phyloP scores from a whole-genome alignment of 306 rosid species.

The Cyamopsis tetragonoloba region DNA sequence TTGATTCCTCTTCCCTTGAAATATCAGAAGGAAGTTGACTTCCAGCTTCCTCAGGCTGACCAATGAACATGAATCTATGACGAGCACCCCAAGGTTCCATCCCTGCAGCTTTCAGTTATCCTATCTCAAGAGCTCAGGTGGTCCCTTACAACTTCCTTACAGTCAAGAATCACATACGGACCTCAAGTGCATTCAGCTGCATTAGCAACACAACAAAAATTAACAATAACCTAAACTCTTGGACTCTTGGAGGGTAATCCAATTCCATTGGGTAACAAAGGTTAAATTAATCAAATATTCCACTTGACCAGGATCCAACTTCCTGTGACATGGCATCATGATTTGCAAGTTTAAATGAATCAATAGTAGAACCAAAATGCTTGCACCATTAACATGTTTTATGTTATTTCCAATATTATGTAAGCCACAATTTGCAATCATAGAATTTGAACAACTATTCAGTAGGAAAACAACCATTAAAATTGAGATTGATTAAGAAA shows the following conservation, averaged over 20 bases:
- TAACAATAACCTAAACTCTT: constrained; percentile 1
- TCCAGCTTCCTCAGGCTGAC: constrained; percentile 25
- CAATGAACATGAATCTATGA: constrained; percentile 22
- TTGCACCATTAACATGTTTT: neutral
- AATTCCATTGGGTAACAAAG: neutral
- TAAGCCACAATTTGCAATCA: neutral
- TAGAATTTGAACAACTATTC: neutral
- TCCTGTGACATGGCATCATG: neutral
- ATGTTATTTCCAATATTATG: neutral
- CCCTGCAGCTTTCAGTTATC: constrained; percentile 8
- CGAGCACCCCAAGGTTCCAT: constrained; percentile 51
- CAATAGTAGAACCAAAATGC: neutral
- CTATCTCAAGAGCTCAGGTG: neutral
- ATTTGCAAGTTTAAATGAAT: neutral
- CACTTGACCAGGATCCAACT: neutral
- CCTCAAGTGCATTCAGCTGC: constrained; percentile 1
- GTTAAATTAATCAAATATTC: neutral
- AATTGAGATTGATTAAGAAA: neutral
- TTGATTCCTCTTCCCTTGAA: constrained; percentile 33
- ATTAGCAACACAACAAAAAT: neutral
- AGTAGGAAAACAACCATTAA: neutral
- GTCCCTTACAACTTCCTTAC: constrained; percentile 14
- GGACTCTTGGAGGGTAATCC: neutral
- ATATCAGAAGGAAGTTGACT: constrained; percentile 32
- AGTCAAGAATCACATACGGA: constrained; percentile 12